A percentile compares a stretch with the other conserved stretches of the same genome.
Conservation (phyloP, 495 filamentous ascomycete species). For the Opeltia flavorubescens region DNA sequence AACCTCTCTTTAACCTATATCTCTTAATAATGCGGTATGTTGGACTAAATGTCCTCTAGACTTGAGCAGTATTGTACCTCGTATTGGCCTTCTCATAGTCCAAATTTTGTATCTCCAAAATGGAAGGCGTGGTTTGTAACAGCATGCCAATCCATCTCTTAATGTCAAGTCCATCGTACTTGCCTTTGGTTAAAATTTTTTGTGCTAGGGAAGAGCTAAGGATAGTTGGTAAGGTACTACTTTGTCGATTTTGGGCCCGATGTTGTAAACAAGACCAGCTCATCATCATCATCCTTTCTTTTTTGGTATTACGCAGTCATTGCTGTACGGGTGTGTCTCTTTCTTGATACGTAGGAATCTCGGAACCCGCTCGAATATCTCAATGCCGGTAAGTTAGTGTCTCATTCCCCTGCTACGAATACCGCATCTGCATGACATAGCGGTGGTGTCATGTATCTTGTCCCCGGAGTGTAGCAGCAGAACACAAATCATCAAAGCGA, state of each 20-base stretch:
- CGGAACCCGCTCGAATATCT: background rate
- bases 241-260: background rate
- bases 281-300: background rate
- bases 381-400: no score
- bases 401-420: no score
- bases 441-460: no score
- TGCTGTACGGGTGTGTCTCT: background rate
- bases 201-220: background rate
- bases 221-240: background rate
- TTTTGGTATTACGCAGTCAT: background rate
- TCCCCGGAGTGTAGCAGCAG: no score
- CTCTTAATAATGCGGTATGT: no score
- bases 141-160: background rate
- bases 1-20: no score
- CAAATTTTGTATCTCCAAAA: no score
- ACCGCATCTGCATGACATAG: no score
- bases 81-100: background rate
- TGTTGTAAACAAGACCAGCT: background rate
- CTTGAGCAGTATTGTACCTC: no score
- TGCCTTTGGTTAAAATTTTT: background rate
- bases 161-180: background rate
- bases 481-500: no score
- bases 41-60: no score
- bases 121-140: background rate
- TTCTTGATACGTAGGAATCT: background rate